These are phyloP conservation scores for Anthoceros angustus DNA, from an alignment of 225 moss, liverwort and hornwort species.

Conservation along the genomic window DNA sequence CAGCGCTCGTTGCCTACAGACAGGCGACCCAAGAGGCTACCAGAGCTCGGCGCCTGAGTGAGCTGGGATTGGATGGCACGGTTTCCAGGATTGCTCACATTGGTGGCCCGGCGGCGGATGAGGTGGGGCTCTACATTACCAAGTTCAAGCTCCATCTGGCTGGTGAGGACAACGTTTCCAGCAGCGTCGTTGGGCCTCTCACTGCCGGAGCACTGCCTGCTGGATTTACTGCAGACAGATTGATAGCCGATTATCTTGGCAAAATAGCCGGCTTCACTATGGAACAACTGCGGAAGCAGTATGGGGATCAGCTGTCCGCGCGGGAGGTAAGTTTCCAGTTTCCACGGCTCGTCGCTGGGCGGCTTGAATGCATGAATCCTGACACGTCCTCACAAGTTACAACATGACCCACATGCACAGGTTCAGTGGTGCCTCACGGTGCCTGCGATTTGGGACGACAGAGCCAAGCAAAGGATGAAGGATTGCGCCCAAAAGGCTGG, in stretches of 20 bases:
- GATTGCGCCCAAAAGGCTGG: slow-evolving; percentile 26
- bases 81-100: too few species aligned
- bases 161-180: background rate
- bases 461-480: background rate
- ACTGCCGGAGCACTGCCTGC: slow-evolving; percentile 15
- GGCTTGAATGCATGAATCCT: background rate
- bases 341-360: background rate
- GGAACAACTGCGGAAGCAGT: slow-evolving; percentile 3
- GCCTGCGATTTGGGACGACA: background rate
- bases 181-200: slow-evolving; percentile 7
- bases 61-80: background rate
- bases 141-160: slow-evolving; percentile 50
- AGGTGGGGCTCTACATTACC: slow-evolving; percentile 14
- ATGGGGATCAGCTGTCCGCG: slow-evolving; percentile 15
- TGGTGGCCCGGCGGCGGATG: slow-evolving; percentile 2
- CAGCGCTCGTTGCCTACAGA: slow-evolving; percentile 20
- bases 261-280: slow-evolving; percentile 20
- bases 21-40: slow-evolving; percentile 2
- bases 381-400: background rate
- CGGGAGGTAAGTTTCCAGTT: slow-evolving; percentile 5
- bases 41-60: background rate
- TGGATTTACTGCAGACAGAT: slow-evolving; percentile 13
- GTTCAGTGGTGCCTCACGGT: slow-evolving; percentile 34
- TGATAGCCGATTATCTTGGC: slow-evolving; percentile 41
- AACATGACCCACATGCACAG: background rate